Percentiles rank a stretch among this genome's conserved stretches.
phyloP scores from a whole-genome alignment of 371 early-diverging fungal species.

The Catenaria anguillulae region DNA sequence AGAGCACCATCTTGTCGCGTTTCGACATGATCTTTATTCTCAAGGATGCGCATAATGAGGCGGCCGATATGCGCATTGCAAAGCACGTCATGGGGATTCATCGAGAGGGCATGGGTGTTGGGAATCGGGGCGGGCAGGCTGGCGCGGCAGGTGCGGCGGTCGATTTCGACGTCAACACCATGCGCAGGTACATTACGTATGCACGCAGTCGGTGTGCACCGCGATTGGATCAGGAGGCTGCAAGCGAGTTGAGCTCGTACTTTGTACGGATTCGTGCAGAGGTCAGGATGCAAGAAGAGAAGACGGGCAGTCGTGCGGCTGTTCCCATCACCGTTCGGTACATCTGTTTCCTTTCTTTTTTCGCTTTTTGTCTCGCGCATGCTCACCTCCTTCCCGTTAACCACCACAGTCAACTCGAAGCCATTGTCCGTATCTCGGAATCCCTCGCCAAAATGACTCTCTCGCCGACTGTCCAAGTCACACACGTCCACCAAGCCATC shows the following conservation, averaged over 20 bases:
- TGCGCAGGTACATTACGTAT: background rate
- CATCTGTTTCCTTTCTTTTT: too few species aligned
- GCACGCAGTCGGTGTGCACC: background rate
- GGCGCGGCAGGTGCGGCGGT: constrained; percentile 71
- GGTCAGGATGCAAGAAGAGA: constrained; percentile 85
- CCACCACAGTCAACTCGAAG: too few species aligned
- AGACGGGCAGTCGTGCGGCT: constrained; percentile 71
- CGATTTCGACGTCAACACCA: constrained; percentile 96
- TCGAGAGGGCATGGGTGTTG: constrained; percentile 24
- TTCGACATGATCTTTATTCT: constrained; percentile 98
- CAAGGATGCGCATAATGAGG: constrained; percentile 79
- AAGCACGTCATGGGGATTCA: constrained; percentile 89
- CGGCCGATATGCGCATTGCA: constrained; percentile 77
- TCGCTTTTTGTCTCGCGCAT: constrained; percentile 92
- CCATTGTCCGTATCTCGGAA: constrained; percentile 60
- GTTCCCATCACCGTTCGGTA: constrained; percentile 94
- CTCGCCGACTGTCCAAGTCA: constrained; percentile 50
- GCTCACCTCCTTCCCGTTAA: constrained; percentile 96
- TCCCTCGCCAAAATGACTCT: constrained; percentile 74
- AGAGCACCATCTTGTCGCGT: constrained; percentile 97
- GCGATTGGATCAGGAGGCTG: constrained; percentile 54
- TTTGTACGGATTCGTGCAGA: constrained; percentile 67
- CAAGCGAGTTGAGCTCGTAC: constrained; percentile 74
- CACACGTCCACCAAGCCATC: constrained; percentile 57
- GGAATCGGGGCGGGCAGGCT: constrained; percentile 12